Conservation (phyloP, 768 basidiomycete genomes). For the Phlegmacium glaucopus region DNA sequence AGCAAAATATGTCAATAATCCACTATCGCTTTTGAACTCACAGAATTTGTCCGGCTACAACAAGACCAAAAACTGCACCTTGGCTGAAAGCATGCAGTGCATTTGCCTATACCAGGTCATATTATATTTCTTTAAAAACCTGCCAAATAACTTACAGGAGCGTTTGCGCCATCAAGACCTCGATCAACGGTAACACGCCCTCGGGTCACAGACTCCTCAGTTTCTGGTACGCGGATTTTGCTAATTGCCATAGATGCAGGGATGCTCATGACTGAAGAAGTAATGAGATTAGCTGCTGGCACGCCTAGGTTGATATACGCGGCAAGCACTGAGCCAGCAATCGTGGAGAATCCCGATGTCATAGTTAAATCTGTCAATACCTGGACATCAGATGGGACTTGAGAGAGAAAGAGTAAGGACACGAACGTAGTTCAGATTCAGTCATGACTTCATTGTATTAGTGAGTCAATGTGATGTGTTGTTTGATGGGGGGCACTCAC, state of each 20-base stretch:
- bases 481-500: slow-evolving; percentile 22
- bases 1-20: background rate
- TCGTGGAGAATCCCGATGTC: slow-evolving; percentile 93
- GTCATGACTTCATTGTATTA: slow-evolving; percentile 56
- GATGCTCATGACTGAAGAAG: slow-evolving; percentile 92
- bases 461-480: slow-evolving; percentile 8
- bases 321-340: slow-evolving; percentile 84
- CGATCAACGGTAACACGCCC: slow-evolving; percentile 79
- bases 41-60: slow-evolving; percentile 87
- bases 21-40: slow-evolving; percentile 29
- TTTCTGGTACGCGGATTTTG: slow-evolving; percentile 83
- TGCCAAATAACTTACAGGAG: slow-evolving; percentile 37
- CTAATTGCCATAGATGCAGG: slow-evolving; percentile 92
- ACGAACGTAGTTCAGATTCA: slow-evolving; percentile 66
- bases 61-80: slow-evolving; percentile 79
- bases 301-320: slow-evolving; percentile 82
- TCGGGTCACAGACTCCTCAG: slow-evolving; percentile 82
- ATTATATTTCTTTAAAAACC: slow-evolving; percentile 58
- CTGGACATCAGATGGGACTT: slow-evolving; percentile 13
- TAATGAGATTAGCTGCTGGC: slow-evolving; percentile 75
- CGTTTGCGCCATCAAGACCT: slow-evolving; percentile 48
- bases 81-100: slow-evolving; percentile 81
- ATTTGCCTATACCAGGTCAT: slow-evolving; percentile 42
- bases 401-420: slow-evolving; percentile 10
- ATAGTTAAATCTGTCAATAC: slow-evolving; percentile 57